These are phyloP conservation scores for Tricholoma bakamatsutake DNA, from an alignment of 768 basidiomycete species.

Conservation along the genomic window DNA sequence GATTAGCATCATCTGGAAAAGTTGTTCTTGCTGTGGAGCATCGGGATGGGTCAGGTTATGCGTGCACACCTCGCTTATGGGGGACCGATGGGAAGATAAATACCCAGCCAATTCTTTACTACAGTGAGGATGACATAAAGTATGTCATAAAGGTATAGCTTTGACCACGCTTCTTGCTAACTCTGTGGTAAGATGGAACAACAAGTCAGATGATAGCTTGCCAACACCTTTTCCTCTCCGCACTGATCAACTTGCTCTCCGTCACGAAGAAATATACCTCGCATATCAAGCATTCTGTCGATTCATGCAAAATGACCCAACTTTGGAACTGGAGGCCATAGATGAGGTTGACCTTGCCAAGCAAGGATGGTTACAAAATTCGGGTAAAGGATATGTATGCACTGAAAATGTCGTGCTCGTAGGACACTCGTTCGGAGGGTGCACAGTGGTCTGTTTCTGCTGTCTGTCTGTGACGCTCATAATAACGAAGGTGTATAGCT, in stretches of 20 bases:
- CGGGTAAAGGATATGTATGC: slow-evolving; percentile 23
- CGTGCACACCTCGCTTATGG: slow-evolving; percentile 34
- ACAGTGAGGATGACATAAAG: slow-evolving; percentile 52
- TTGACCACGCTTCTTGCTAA: not conserved
- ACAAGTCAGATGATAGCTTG: slow-evolving; percentile 15
- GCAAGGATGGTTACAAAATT: slow-evolving; percentile 33
- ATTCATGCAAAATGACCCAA: slow-evolving; percentile 37
- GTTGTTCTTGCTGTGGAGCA: slow-evolving; percentile 83
- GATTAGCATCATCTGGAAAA: slow-evolving; percentile 70
- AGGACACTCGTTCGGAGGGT: slow-evolving; percentile 45
- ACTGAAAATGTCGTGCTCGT: slow-evolving; percentile 32
- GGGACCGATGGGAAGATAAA: slow-evolving; percentile 20
- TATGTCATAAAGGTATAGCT: slow-evolving; percentile 22
- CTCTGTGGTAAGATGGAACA: slow-evolving; percentile 20
- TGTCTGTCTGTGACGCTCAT: not conserved
- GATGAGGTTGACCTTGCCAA: slow-evolving; percentile 31
- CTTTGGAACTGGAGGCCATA: slow-evolving; percentile 29
- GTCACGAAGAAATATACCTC: slow-evolving; percentile 63
- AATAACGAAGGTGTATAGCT: slow-evolving; percentile 33
- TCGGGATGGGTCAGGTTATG: slow-evolving; percentile 71
- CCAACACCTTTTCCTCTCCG: slow-evolving; percentile 44
- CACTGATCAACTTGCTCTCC: slow-evolving; percentile 62
- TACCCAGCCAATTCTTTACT: slow-evolving; percentile 38
- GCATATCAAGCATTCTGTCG: slow-evolving; percentile 51
- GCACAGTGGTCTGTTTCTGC: slow-evolving; percentile 32